Base-by-base conservation (phyloP, 805 yeast species). In the Torulaspora quercuum region DNA sequence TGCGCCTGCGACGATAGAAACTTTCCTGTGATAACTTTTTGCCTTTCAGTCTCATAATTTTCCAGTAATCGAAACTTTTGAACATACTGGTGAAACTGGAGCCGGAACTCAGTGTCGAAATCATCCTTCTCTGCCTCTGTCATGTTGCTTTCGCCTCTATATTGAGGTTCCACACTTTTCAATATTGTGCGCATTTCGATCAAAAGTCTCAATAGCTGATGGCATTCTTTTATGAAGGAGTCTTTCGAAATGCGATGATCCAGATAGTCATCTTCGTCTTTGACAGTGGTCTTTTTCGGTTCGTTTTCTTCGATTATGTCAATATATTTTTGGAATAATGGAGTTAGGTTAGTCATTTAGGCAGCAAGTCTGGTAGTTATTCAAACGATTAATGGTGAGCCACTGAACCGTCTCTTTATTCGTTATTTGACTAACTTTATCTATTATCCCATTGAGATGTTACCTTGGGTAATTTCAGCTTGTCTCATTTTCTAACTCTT, bases 31-130 rank as follows among this genome's bases (percentile, higher is more conserved):
- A 59, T 52, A 12, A 54, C 29, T 17, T 49, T 42, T 6, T 50
- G 52, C 42, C 83, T 61, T 38, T 70, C 66, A 4, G 50, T 45
- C 52, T 81, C 85, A 45, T 80, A 76, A 3, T 64, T 59, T 39
- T 72, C 76, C 33, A 76, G 52, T 35, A 65, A 53, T 41, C 70
- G 72, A 30, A 75, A 64, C 49, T 75, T 70, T 39, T 72, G 74
- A 42, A 69, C 69, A 45, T 75, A 63, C 39, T 69, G 68, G 45
- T 75, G 79, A 29, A 78, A 48, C 50, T 75, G 73, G 15, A 69
- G 49, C 39, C 75, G 68, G 27, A 76, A 65, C 40, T 76, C 77
- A 31, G 75, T 71, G 45, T 78, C 83, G 14, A 78, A 67, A 23
- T 68, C 66, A 42, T 76, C 75, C 48, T 76, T 73, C 25, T 76